phyloP scores from a whole-genome alignment of 2,329 filamentous ascomycete species.

The Amylocarpus encephaloides region DNA sequence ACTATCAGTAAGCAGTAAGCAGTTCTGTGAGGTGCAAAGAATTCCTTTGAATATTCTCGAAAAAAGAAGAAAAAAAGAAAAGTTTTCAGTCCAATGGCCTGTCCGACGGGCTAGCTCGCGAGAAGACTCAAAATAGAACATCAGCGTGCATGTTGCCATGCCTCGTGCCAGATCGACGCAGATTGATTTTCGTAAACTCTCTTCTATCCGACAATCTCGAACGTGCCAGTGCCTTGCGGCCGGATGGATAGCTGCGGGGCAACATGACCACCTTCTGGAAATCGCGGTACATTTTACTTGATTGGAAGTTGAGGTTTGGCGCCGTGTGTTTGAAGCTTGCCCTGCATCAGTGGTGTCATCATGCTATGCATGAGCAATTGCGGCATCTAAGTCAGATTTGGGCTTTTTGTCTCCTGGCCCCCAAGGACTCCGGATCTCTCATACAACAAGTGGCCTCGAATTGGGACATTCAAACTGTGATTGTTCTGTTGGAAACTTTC shows the following conservation, averaged over 20 bases:
- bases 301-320: slow-evolving; percentile 8
- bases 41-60: too few species aligned
- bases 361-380: slow-evolving; percentile 11
- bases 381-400: slow-evolving; percentile 1
- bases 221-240: too few species aligned
- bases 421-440: neutral
- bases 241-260: neutral
- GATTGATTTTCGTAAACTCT: neutral
- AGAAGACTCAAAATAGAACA: neutral
- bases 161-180: neutral
- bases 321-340: slow-evolving; percentile 3
- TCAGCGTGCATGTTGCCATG: too few species aligned
- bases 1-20: too few species aligned
- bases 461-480: too few species aligned
- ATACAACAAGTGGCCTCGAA: too few species aligned
- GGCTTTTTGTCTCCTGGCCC: slow-evolving; percentile 2
- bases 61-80: too few species aligned
- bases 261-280: slow-evolving; percentile 8
- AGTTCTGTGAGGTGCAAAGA: too few species aligned
- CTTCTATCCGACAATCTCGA: too few species aligned
- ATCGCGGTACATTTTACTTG: neutral
- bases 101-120: neutral
- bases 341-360: slow-evolving; percentile 9
- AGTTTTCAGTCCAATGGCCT: neutral
- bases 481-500: neutral